phyloP scores from a whole-genome alignment of 78 protist genomes.

The Dictyostelium capitatum region DNA sequence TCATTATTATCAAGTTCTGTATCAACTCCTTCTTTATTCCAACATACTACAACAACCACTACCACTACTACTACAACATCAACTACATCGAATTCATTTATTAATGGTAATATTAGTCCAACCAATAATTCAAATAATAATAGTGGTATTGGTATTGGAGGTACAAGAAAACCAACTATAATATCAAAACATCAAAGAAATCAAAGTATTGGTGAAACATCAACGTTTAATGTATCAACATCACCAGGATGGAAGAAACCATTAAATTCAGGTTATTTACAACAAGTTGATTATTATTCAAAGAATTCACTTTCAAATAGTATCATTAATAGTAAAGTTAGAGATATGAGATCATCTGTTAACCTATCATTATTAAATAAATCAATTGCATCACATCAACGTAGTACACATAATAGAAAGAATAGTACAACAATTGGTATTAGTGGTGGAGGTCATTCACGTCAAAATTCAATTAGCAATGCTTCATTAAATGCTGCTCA shows the following conservation, averaged over 20 bases:
- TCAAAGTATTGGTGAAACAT: background rate
- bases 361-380: slow-evolving; percentile 16
- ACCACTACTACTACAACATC: background rate
- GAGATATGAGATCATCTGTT: slow-evolving; percentile 62
- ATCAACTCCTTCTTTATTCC: background rate
- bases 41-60: background rate
- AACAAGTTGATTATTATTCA: background rate
- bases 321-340: slow-evolving; percentile 26
- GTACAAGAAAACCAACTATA: background rate
- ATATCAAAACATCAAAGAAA: background rate
- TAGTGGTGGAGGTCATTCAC: background rate
- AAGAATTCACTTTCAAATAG: background rate
- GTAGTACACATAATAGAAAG: background rate
- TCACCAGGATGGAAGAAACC: background rate
- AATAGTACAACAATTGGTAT: background rate
- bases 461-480: background rate
- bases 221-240: background rate
- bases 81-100: background rate
- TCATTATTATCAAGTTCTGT: background rate
- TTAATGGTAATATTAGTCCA: background rate
- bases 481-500: background rate
- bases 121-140: slow-evolving; percentile 7
- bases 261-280: background rate
- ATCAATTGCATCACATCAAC: background rate
- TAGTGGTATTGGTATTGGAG: background rate